Percentiles rank a stretch among this genome's conserved stretches.
These are phyloP conservation scores for Nicotiana paniculata DNA, from an alignment of 257 asterid species.

Conservation along the genomic window DNA sequence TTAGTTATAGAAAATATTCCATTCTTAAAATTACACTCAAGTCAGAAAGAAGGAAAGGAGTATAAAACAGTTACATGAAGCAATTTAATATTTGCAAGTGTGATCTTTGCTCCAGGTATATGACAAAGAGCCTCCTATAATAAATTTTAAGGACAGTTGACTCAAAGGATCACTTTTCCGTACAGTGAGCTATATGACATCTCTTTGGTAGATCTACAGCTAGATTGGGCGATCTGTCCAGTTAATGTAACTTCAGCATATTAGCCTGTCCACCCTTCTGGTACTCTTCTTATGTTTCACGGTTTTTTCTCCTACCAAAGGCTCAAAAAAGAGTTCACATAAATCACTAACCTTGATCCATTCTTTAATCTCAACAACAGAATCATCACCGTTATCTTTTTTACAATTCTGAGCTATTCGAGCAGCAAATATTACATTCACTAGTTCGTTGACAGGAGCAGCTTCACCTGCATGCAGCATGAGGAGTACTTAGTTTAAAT, in stretches of 20 bases:
- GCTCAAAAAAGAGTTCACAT: not conserved
- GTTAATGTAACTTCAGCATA: not conserved
- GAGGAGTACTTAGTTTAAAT: constrained; percentile 8
- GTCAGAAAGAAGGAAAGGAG: not conserved
- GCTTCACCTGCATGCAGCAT: constrained; percentile 46
- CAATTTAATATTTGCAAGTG: not conserved
- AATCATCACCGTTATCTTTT: constrained; percentile 30
- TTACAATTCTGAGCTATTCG: constrained; percentile 65
- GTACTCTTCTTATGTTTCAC: not conserved
- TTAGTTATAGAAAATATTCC: not conserved
- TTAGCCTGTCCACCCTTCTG: not conserved
- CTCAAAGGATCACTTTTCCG: not conserved
- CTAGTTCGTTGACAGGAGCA: constrained; percentile 56
- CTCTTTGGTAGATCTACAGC: not conserved
- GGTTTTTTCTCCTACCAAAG: not conserved
- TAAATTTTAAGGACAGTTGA: not conserved
- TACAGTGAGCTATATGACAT: not conserved
- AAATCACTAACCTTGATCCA: constrained; percentile 37
- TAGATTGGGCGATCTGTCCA: not conserved
- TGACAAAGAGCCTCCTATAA: not conserved
- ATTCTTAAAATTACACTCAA: not conserved
- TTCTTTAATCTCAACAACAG: constrained; percentile 31
- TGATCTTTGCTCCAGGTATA: not conserved
- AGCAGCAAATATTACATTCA: constrained; percentile 79
- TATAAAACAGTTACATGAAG: constrained; percentile 1